Conservation (phyloP, 2,329 filamentous ascomycete species). For the Cryphonectria parasitica region DNA sequence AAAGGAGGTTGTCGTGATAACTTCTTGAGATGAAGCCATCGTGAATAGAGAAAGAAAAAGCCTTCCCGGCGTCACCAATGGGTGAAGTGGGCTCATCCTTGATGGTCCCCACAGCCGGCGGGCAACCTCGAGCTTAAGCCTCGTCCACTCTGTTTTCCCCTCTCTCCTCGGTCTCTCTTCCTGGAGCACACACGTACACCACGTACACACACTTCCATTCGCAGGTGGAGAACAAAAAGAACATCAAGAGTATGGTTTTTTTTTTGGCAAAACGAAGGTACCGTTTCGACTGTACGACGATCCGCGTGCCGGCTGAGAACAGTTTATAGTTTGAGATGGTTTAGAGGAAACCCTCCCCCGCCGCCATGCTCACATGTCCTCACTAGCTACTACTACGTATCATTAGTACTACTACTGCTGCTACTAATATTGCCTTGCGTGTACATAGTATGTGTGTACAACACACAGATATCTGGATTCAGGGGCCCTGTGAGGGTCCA, state of each 20-base stretch:
- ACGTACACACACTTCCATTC: not conserved
- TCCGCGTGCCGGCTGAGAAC: not conserved
- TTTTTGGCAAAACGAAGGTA: not conserved
- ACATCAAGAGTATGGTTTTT: not conserved
- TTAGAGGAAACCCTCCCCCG: not conserved
- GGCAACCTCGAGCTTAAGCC: not conserved
- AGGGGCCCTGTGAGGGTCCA: not conserved
- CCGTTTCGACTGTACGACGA: no score
- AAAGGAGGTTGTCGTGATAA: not conserved
- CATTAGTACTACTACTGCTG: not conserved
- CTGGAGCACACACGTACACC: not conserved
- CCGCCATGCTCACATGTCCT: slow-evolving; percentile 7
- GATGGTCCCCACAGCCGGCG: not conserved
- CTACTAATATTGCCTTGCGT: not conserved
- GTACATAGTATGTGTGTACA: not conserved
- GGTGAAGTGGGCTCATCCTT: not conserved
- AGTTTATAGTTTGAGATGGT: not conserved
- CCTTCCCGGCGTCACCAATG: not conserved
- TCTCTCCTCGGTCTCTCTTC: no score
- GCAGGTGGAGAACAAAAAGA: not conserved
- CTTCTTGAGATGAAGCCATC: not conserved
- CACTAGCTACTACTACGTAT: not conserved
- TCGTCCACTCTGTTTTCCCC: not conserved
- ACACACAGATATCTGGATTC: not conserved
- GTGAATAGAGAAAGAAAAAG: not conserved